Conservation (phyloP, 2,329 filamentous ascomycete genomes). For the Pyrenophora seminiperda region DNA sequence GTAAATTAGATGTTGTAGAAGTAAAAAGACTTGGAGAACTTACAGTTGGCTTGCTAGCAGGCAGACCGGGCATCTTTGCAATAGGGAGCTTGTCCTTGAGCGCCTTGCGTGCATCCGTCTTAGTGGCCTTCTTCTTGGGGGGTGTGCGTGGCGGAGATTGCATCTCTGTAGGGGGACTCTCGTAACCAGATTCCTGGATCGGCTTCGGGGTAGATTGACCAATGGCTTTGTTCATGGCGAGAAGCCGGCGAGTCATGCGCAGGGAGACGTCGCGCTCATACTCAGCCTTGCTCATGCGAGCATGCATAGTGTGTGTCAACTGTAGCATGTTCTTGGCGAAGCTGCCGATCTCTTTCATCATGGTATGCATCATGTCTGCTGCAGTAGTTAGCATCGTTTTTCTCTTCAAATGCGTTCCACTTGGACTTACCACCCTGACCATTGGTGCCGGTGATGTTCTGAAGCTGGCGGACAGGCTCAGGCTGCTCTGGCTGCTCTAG, state of each 20-base stretch:
- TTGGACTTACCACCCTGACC: background rate
- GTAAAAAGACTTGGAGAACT: background rate
- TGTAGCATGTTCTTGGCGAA: background rate
- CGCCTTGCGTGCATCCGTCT: conserved; percentile 14
- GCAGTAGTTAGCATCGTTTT: conserved; percentile 3
- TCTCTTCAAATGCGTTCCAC: background rate
- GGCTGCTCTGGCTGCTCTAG: no score
- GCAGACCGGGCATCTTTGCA: conserved; percentile 1
- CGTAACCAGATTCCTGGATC: background rate
- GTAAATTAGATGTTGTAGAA: background rate
- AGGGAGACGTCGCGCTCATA: conserved; percentile 67
- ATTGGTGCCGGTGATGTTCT: background rate
- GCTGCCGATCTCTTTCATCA: conserved; percentile 1
- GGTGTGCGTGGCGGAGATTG: background rate
- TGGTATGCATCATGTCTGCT: background rate
- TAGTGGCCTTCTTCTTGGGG: background rate
- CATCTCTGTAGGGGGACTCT: background rate
- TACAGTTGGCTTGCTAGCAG: conserved; percentile 16
- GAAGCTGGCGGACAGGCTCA: background rate
- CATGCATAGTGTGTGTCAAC: conserved; percentile 63
- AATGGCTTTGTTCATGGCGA: background rate
- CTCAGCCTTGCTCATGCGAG: conserved; percentile 92
- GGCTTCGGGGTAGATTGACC: background rate
- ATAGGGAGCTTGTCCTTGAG: conserved; percentile 19
- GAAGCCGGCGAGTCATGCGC: background rate